phyloP scores from a whole-genome alignment of 345 rosid genomes.

The Eucalyptus erythrocorys region DNA sequence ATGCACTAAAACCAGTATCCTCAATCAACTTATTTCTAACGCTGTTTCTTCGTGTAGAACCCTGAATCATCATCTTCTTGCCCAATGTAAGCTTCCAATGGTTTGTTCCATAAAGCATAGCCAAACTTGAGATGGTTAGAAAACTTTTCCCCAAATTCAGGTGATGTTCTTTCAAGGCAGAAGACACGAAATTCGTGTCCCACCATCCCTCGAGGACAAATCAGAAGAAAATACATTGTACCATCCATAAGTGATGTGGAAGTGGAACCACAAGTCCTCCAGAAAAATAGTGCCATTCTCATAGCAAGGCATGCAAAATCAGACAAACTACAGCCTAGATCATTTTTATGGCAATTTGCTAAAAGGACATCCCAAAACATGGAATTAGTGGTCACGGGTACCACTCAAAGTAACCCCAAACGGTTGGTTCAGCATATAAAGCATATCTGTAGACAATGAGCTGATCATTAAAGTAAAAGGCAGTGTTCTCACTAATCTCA shows the following conservation, averaged over 20 bases:
- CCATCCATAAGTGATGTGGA: neutral
- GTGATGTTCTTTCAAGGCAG: neutral
- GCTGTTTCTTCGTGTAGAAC: neutral
- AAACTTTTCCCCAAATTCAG: neutral
- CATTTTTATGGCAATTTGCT: neutral
- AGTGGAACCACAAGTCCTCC: neutral
- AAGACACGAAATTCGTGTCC: neutral
- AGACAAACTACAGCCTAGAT: neutral
- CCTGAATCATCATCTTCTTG: neutral
- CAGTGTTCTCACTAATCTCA: neutral
- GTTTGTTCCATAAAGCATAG: neutral
- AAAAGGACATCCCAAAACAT: neutral
- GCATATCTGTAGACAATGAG: neutral
- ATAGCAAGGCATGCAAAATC: neutral
- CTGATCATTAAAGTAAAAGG: neutral
- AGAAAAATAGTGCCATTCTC: neutral
- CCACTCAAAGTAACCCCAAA: neutral
- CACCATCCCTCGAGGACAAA: neutral
- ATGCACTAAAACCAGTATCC: neutral
- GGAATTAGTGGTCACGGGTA: neutral
- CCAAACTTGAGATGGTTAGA: neutral
- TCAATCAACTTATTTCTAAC: neutral
- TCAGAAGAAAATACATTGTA: neutral
- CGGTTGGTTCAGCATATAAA: neutral
- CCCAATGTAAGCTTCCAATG: neutral